Base-by-base conservation (phyloP, 176 grass and related monocot genomes). In the Phyllostachys edulis region DNA sequence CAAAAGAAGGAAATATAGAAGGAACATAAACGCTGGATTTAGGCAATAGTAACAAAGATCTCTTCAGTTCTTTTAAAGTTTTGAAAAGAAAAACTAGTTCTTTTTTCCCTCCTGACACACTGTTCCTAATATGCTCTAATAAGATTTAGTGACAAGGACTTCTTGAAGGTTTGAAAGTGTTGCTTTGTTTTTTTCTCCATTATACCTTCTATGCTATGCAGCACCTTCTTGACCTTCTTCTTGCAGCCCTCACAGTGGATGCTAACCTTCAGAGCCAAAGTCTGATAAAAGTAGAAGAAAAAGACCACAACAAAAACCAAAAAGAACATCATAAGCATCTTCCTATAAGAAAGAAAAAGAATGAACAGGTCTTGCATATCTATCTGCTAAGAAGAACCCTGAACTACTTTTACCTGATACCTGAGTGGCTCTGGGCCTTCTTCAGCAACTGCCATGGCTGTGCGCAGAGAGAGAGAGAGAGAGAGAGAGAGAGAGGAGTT, bases 231-330 rank as follows among this genome's bases (percentile, higher is more conserved):
- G 62, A 98, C 96, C 78, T 98, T 93, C 85, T 83, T 98, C 91
- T 95, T 98, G 89, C 96, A 98, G 11, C 96, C 96, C 87, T 98
- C 96, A 14, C 96, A 98, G 83, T 98, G 93, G 89, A 98, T 98
- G 88, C 93, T 93, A 21, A 98, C 96, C 85, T 93, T 98, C 85
- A 98, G 77, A 44, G 85, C 89, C 63, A 83, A 75, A 40, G 87
- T 98, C 96, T 98, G 69, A 50, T 17, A 62, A 67, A 32, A 46
- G 27, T 3, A 47, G 1, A 18, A 40, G 4, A 61, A 45, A 65
- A 64, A 44, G 45, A 89, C 13, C 78, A 49, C 41, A 85, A 45
- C 37, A 7, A 34, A 63, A 60, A 77, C 15, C 29, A 84, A 16
- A 11, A 51, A 52, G 40, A 62, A 41, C 41, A 81, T 24, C 52